These are phyloP conservation scores for Beauveria sp. DNA, from an alignment of 2,329 filamentous ascomycete genomes.

Conservation along the genomic window DNA sequence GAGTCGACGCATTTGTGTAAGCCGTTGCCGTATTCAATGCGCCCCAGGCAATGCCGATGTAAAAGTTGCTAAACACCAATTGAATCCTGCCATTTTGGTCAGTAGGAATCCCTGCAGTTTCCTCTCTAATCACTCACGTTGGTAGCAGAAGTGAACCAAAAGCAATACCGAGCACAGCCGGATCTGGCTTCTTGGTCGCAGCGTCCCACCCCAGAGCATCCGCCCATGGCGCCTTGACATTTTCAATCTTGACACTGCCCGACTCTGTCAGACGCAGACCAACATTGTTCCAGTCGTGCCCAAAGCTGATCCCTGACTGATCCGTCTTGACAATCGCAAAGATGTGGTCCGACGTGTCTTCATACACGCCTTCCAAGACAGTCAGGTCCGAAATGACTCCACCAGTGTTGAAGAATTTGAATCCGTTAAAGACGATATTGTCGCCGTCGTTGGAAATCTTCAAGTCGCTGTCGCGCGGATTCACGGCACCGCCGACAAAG, in stretches of 20 bases:
- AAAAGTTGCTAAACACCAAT: conserved; percentile 59
- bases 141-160: conserved; percentile 53
- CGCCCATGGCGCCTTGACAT: conserved; percentile 48
- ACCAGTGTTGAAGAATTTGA: conserved; percentile 61
- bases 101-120: background rate
- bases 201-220: conserved; percentile 56
- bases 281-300: conserved; percentile 58
- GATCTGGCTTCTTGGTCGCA: conserved; percentile 40
- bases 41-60: conserved; percentile 54
- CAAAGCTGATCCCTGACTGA: conserved; percentile 49
- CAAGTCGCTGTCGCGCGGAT: conserved; percentile 55
- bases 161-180: conserved; percentile 41
- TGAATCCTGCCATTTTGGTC: conserved; percentile 39
- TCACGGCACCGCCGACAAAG: conserved; percentile 59
- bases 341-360: conserved; percentile 51
- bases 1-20: conserved; percentile 49
- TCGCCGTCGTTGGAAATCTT: conserved; percentile 47
- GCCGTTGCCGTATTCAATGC: conserved; percentile 45
- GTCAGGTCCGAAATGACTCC: conserved; percentile 59
- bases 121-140: conserved; percentile 28
- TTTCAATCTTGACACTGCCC: conserved; percentile 51
- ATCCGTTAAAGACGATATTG: conserved; percentile 50
- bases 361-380: conserved; percentile 55
- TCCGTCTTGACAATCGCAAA: conserved; percentile 53
- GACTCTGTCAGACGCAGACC: conserved; percentile 58